Conservation (phyloP, 495 filamentous ascomycete genomes). For the Penicillium cosmopolitanum region DNA sequence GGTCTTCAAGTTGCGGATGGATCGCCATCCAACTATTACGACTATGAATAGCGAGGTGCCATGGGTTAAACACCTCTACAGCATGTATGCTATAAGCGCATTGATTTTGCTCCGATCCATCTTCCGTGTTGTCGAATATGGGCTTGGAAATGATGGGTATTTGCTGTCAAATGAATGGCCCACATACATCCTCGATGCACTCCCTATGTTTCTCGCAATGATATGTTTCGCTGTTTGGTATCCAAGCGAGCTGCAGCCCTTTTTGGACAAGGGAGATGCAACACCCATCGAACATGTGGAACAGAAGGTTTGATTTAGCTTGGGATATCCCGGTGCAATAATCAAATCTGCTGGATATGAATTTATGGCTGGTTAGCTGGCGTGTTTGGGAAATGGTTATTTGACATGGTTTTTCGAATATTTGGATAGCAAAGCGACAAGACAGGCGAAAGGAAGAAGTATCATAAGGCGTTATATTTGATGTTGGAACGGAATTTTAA, state of each 20-base stretch:
- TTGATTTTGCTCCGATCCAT: constrained; percentile 61
- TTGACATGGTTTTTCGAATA: too few species aligned
- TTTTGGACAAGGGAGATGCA: not conserved
- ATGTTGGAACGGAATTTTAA: too few species aligned
- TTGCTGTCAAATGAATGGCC: constrained; percentile 55
- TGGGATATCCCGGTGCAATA: too few species aligned
- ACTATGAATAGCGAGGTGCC: constrained; percentile 22
- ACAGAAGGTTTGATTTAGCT: too few species aligned
- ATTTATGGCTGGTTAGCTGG: too few species aligned
- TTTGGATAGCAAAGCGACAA: too few species aligned
- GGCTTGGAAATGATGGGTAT: constrained; percentile 53
- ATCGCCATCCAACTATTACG: constrained; percentile 22
- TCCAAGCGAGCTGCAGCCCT: constrained; percentile 11
- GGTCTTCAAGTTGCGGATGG: constrained; percentile 48
- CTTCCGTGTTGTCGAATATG: constrained; percentile 65
- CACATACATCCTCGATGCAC: constrained; percentile 61
- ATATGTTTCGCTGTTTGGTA: constrained; percentile 42
- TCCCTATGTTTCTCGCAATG: constrained; percentile 57
- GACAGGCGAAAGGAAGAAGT: too few species aligned
- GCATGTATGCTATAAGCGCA: constrained; percentile 15
- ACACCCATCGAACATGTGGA: too few species aligned
- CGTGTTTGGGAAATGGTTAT: too few species aligned
- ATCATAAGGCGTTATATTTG: too few species aligned
- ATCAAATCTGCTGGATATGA: too few species aligned
- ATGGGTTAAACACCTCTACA: constrained; percentile 21